Evolutionary conservation across 2,329 filamentous ascomycete genomes (phyloP).

Genomic region (Lachnellula willkommii): DNA sequence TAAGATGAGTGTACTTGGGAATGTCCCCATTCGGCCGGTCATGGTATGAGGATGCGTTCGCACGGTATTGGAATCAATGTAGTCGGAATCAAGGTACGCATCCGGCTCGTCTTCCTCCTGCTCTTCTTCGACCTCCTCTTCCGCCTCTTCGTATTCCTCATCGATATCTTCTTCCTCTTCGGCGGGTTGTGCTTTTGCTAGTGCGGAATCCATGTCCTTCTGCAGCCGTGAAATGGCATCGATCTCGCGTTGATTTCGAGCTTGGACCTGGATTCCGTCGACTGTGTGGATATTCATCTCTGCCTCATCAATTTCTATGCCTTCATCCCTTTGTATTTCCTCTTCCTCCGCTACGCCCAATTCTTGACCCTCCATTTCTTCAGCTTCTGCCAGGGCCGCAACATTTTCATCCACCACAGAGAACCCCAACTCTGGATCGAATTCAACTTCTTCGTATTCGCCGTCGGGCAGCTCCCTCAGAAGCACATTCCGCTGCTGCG

Average conservation of each 20-base stretch:
- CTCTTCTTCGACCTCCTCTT: conserved; percentile 22
- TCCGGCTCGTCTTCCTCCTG: conserved; percentile 23
- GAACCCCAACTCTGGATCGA: conserved; percentile 26
- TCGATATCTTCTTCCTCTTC: conserved; percentile 24
- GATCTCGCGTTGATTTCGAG: conserved; percentile 29
- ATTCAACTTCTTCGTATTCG: conserved; percentile 55
- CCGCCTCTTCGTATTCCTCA: conserved; percentile 27
- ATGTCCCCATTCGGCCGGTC: conserved; percentile 68
- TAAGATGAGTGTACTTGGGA: conserved; percentile 68
- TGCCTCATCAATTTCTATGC: not conserved
- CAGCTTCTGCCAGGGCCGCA: not conserved
- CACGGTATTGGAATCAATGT: conserved; percentile 34
- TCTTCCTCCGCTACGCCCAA: not conserved
- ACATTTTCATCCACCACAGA: conserved; percentile 30
- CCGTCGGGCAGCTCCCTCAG: conserved; percentile 53
- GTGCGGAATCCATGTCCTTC: conserved; percentile 29
- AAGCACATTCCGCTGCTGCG: conserved; percentile 40
- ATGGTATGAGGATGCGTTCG: conserved; percentile 71
- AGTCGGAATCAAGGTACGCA: conserved; percentile 21
- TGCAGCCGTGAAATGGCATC: conserved; percentile 29
- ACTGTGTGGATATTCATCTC: not conserved
- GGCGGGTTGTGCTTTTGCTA: conserved; percentile 16
- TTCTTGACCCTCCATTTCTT: conserved; percentile 8
- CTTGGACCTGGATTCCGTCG: conserved; percentile 20
- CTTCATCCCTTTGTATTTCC: not conserved